Percentiles rank a stretch among this genome's conserved stretches.
phyloP scores from a whole-genome alignment of 306 rosid genomes.

The Albizia julibrissin region DNA sequence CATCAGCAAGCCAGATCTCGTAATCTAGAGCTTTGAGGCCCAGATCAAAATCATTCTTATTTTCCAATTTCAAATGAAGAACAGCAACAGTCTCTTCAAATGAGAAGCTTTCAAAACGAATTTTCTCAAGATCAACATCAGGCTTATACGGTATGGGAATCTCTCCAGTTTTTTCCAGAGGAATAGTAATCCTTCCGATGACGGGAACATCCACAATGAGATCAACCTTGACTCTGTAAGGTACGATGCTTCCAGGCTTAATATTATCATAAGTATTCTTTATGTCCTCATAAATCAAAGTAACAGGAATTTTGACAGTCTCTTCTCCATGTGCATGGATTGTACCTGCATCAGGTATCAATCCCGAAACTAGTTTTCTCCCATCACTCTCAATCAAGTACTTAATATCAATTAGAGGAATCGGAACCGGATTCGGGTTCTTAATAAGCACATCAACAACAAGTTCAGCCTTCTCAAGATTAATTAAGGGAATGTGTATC shows the following conservation, averaged over 20 bases:
- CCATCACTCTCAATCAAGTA: conserved; percentile 90
- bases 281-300: conserved; percentile 79
- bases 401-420: conserved; percentile 80
- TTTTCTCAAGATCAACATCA: conserved; percentile 85
- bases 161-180: conserved; percentile 92
- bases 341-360: conserved; percentile 96
- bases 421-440: conserved; percentile 93
- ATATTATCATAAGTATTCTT: conserved; percentile 71
- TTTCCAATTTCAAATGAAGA: conserved; percentile 88
- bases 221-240: conserved; percentile 78
- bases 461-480: conserved; percentile 71
- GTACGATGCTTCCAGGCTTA: conserved; percentile 82
- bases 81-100: conserved; percentile 84
- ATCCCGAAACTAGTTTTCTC: conserved; percentile 81
- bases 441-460: conserved; percentile 84
- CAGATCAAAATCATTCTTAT: conserved; percentile 90
- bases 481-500: conserved; percentile 68
- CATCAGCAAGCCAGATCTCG: conserved; percentile 84
- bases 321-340: conserved; percentile 85
- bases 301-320: conserved; percentile 73
- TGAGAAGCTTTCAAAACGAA: conserved; percentile 70
- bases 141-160: conserved; percentile 96
- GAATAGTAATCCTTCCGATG: conserved; percentile 79
- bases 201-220: conserved; percentile 89
- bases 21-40: conserved; percentile 74